Evolutionary conservation across 352 stramenopile genomes (phyloP), one percentile per base, ranked within the genome.

Genomic region (Elongisporangium anandrum): DNA sequence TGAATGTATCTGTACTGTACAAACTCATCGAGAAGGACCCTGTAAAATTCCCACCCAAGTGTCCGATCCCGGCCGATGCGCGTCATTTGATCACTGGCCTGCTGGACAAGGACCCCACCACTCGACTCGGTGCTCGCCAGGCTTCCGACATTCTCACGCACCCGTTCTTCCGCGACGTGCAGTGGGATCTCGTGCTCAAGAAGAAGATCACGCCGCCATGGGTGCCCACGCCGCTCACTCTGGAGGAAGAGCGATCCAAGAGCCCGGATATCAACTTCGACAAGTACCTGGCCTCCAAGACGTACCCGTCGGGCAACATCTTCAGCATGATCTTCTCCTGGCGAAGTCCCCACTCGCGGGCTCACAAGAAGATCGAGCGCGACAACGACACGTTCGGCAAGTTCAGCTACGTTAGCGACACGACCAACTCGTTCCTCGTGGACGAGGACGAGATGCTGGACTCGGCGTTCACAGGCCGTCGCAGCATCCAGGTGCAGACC

Each of bases 1-100:
- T 90, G 49, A 97, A 97, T 64, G 82, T 95, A 26, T 95, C 90
- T 52, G 82, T 93, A 53, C 70, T 97, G 51, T 97, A 97, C 72
- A 90, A 96, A 62, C 70, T 95, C 9, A 97, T 97, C 29, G 81
- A 96, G 61, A 91, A 94, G 61, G 82, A 92, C 54, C 73, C 81
- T 0, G 82, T 97, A 15, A 91, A 91, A 63, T 96, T 97, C 64
- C 85, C 86, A 22, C 75, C 73, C 26, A 89, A 92, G 59, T 82
- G 78, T 57, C 70, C 73, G 34, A 80, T 93, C 26, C 69, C 86
- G 19, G 57, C 78, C 1, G 85, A 95, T 13, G 81, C 84, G 38
- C 80, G 85, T 29, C 89, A 68, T 23, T 60, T 95, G 22, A 92
- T 95, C 53, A 34, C 91, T 17, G 81, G 84, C 2, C 60, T 95